These are phyloP conservation scores for Oryza glumipatula DNA, from an alignment of 176 grass and related monocot genomes.

Conservation along the genomic window DNA sequence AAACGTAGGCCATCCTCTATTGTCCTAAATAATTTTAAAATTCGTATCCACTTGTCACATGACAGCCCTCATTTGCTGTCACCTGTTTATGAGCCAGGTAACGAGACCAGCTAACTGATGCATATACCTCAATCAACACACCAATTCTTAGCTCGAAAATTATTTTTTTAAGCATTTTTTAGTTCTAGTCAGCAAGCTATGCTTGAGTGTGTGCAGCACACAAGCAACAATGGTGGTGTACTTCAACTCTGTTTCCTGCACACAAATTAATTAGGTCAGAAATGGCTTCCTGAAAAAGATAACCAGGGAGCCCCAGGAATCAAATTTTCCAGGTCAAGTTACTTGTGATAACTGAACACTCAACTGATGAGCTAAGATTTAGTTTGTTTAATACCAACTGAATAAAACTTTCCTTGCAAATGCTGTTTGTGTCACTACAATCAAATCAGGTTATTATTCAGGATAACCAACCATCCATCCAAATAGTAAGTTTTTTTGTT, in stretches of 20 bases:
- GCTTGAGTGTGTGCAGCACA: conserved; percentile 29
- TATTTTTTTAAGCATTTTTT: neutral
- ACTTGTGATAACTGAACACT: conserved; percentile 48
- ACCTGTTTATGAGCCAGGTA: conserved; percentile 24
- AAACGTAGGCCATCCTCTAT: conserved; percentile 21
- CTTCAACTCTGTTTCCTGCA: conserved; percentile 17
- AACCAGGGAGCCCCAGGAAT: conserved; percentile 18
- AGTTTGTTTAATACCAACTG: neutral
- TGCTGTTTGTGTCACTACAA: neutral
- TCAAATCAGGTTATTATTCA: neutral
- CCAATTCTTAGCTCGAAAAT: neutral
- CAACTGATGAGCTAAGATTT: conserved; percentile 33
- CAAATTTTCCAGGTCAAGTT: conserved; percentile 27
- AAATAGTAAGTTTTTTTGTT: too few relatives aligned
- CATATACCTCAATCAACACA: conserved; percentile 34
- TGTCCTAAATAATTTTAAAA: conserved; percentile 27
- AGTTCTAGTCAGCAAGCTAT: conserved; percentile 22
- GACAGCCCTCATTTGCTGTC: conserved; percentile 51
- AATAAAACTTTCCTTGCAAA: neutral
- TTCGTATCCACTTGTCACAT: conserved; percentile 38
- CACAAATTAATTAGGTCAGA: conserved; percentile 28
- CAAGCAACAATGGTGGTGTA: conserved; percentile 32
- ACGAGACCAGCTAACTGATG: conserved; percentile 36
- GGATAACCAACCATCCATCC: conserved; percentile 13
- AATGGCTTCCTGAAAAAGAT: conserved; percentile 1